These are phyloP conservation scores for Orbilia javanica DNA, from an alignment of 2,329 filamentous ascomycete genomes.

Conservation along the genomic window DNA sequence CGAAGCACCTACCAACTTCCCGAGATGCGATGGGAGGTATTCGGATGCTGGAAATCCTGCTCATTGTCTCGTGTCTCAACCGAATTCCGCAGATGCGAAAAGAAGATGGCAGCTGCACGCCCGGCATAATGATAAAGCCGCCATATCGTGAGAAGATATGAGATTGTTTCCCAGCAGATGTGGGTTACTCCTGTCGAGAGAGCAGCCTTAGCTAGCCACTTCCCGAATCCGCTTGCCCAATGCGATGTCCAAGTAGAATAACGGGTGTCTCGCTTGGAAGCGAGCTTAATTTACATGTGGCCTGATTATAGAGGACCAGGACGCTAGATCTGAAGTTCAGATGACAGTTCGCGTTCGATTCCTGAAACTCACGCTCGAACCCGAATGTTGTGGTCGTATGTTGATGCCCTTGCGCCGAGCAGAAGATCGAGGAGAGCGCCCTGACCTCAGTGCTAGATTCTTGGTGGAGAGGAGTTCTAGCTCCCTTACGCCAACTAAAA, in stretches of 20 bases:
- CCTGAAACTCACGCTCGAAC: constrained; percentile 28
- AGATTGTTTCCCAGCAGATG: constrained; percentile 33
- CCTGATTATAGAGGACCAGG: constrained; percentile 39
- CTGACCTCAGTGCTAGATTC: constrained; percentile 24
- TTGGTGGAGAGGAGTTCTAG: constrained; percentile 14
- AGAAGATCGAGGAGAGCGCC: constrained; percentile 9
- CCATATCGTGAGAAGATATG: constrained; percentile 24
- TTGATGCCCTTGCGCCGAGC: constrained; percentile 25
- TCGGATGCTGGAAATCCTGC: constrained; percentile 26
- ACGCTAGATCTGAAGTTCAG: constrained; percentile 40
- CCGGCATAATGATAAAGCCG: constrained; percentile 17
- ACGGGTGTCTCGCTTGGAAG: constrained; percentile 55
- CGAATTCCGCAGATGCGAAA: constrained; percentile 33
- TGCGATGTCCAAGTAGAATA: constrained; percentile 20
- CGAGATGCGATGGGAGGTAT: constrained; percentile 49
- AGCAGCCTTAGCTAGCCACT: constrained; percentile 15
- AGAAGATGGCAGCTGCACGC: constrained; percentile 42
- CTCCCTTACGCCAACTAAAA: constrained; percentile 25
- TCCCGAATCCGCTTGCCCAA: constrained; percentile 40
- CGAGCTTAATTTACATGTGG: constrained; percentile 50
- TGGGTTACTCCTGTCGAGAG: constrained; percentile 25
- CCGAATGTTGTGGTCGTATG: constrained; percentile 22
- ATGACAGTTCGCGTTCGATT: constrained; percentile 36
- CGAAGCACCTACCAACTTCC: constrained; percentile 37
- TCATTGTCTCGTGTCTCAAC: constrained; percentile 50